Conservation (phyloP, 352 stramenopile genomes). For the Globisporangium orthogonon region DNA sequence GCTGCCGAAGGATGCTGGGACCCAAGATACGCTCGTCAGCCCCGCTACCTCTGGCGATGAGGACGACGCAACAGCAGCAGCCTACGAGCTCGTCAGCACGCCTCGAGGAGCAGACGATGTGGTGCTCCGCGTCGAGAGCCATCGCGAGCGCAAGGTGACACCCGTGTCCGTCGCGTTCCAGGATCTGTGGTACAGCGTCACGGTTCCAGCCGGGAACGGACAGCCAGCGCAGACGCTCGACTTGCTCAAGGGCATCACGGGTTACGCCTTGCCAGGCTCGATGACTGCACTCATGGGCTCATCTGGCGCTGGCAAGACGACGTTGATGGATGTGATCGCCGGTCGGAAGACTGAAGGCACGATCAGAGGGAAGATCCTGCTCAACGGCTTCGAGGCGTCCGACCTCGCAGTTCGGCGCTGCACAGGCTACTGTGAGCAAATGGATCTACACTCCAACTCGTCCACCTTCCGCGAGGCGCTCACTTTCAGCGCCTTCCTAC, state of each 20-base stretch:
- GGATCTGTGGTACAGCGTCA: conserved; percentile 55
- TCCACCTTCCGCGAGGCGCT: conserved; percentile 90
- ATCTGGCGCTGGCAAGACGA: conserved; percentile 89
- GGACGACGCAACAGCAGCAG: not conserved
- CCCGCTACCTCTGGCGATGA: conserved; percentile 4
- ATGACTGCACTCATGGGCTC: conserved; percentile 74
- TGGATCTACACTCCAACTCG: conserved; percentile 88
- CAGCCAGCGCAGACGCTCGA: conserved; percentile 26
- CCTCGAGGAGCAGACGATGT: conserved; percentile 17
- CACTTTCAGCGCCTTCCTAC: conserved; percentile 89
- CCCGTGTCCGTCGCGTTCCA: conserved; percentile 51
- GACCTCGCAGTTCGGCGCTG: conserved; percentile 48
- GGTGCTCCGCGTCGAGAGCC: conserved; percentile 21
- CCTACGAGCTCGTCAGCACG: conserved; percentile 22
- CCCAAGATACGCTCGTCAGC: conserved; percentile 1
- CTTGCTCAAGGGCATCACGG: conserved; percentile 54
- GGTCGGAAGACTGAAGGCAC: conserved; percentile 81
- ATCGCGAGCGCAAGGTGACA: conserved; percentile 17
- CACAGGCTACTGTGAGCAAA: conserved; percentile 80
- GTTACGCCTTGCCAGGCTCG: conserved; percentile 39
- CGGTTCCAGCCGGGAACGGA: conserved; percentile 23
- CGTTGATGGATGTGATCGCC: conserved; percentile 93
- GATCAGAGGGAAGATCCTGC: conserved; percentile 62
- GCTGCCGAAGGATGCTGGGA: conserved; percentile 17
- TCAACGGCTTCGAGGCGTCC: conserved; percentile 45